phyloP scores from a whole-genome alignment of 352 stramenopile genomes.

The Phytopythium aichiense region DNA sequence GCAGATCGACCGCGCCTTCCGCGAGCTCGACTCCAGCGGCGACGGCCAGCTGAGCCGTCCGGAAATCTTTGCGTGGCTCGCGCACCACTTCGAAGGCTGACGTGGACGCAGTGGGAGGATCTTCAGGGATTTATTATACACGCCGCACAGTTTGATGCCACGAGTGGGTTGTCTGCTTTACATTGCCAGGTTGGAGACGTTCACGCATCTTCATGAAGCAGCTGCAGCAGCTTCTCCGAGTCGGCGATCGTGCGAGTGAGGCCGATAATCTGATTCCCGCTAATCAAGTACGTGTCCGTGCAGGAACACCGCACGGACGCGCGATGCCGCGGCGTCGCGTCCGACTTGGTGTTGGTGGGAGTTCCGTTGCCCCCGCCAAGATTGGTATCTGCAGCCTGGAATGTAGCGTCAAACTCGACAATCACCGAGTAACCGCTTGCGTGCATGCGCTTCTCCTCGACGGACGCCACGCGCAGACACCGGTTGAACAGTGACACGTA shows the following conservation, averaged over 20 bases:
- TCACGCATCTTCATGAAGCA: constrained; percentile 47
- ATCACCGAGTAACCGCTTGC: constrained; percentile 74
- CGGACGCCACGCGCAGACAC: constrained; percentile 48
- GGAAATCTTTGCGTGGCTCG: constrained; percentile 61
- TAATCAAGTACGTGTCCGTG: constrained; percentile 77
- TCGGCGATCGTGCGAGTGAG: constrained; percentile 78
- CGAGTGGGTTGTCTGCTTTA: background rate
- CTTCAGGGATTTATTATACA: background rate
- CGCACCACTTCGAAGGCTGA: constrained; percentile 31
- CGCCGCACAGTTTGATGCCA: constrained; percentile 7
- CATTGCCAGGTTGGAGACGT: constrained; percentile 11
- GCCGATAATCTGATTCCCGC: constrained; percentile 62
- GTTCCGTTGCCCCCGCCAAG: background rate
- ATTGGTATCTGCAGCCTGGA: constrained; percentile 36
- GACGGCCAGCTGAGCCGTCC: constrained; percentile 54
- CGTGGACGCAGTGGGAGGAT: background rate
- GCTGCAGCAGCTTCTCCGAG: constrained; percentile 71
- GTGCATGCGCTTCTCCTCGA: constrained; percentile 62
- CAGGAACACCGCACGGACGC: constrained; percentile 58
- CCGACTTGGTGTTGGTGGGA: background rate
- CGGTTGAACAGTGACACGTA: constrained; percentile 67
- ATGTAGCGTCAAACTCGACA: constrained; percentile 68
- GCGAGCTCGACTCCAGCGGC: constrained; percentile 54
- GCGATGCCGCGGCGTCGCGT: background rate
- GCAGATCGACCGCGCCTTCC: constrained; percentile 54